A percentile compares a stretch with the other conserved stretches of the same genome.
Conservation (phyloP, 2,329 filamentous ascomycete genomes). For the Elsinoe fawcettii region DNA sequence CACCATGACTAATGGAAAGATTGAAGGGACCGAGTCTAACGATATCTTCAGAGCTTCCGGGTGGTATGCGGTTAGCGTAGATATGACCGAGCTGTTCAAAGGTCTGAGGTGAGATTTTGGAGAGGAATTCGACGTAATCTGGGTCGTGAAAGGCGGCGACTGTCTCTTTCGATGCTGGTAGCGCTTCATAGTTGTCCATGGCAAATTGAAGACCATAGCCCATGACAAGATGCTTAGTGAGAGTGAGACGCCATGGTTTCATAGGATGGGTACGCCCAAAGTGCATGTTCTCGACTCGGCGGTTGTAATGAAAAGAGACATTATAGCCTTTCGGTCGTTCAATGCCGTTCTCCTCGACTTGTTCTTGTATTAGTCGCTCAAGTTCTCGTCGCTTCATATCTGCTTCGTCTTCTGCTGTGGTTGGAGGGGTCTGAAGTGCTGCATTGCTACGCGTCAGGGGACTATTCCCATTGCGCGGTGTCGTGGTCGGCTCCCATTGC, state of each 20-base stretch:
- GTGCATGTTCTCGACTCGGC: conserved; percentile 90
- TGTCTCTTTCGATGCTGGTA: conserved; percentile 79
- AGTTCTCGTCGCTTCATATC: conserved; percentile 31
- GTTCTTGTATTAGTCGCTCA: conserved; percentile 46
- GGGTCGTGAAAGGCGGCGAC: conserved; percentile 76
- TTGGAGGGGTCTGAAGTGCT: conserved; percentile 29
- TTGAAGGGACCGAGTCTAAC: conserved; percentile 59
- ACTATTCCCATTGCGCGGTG: conserved; percentile 16
- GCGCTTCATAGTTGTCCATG: conserved; percentile 88
- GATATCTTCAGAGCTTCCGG: conserved; percentile 38
- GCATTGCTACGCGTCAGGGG: conserved; percentile 12
- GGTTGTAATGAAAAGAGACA: conserved; percentile 93
- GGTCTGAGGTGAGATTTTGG: conserved; percentile 27
- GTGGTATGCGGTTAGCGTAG: conserved; percentile 37
- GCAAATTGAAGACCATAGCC: conserved; percentile 93
- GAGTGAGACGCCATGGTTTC: conserved; percentile 95
- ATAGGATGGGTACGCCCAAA: conserved; percentile 96
- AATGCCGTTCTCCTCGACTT: conserved; percentile 58
- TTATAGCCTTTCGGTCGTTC: conserved; percentile 75
- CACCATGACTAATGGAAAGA: conserved; percentile 52
- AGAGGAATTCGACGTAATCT: conserved; percentile 87
- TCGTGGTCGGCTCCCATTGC: conserved; percentile 17
- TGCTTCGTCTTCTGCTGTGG: conserved; percentile 44
- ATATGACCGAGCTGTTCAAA: conserved; percentile 47
- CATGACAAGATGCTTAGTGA: conserved; percentile 90